Evolutionary conservation across 1,139 yeast genomes (phyloP), one percentile per base, ranked within the genome.

Genomic region (Suhomyces wounanorum): DNA sequence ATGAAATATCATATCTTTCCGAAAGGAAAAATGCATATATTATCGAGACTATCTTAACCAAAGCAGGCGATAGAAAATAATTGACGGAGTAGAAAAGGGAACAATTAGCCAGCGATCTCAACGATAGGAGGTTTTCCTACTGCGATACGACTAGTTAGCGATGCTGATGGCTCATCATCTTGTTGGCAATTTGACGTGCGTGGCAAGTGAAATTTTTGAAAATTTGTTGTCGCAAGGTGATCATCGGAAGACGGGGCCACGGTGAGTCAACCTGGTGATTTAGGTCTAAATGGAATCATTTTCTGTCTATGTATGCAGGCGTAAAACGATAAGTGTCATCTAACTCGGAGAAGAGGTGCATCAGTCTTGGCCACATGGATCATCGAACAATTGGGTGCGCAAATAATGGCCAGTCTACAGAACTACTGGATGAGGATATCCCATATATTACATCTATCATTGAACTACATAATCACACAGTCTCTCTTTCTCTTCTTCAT

Each of bases 401-500:
- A 21, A 21, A 21, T 21, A 6, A 4, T 21, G 23, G 23, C 23
- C 23, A n/a, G n/a, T n/a, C n/a, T n/a, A n/a, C n/a, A n/a, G n/a
- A n/a, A n/a, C n/a, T n/a, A n/a, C n/a, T n/a, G n/a, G n/a, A n/a
- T 40, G 8, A 16, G 23, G 42, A 13, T 28, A 26, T 38, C 44
- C 45, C 41, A 18, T 26, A 14, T 41, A 30, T 30, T 41, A 41
- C 44, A 35, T 41, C 44, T 41, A 41, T 41, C 31, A 17, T 18
- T 31, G 17, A 11, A 33, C 23, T 45, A 69, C 68, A 68, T 62
- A 49, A 69, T 63, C 25, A 70, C 71, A 62, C 78, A 73, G 50
- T 71, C 74, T 50, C 69, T 65, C 62, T 68, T 69, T 35, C 55
- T 58, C 62, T 65, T 70, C 56, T 66, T 64, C 55, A 63, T 61